These are phyloP conservation scores for Cephalotrichum gorgonifer DNA, from an alignment of 2,329 filamentous ascomycete genomes.

Conservation along the genomic window DNA sequence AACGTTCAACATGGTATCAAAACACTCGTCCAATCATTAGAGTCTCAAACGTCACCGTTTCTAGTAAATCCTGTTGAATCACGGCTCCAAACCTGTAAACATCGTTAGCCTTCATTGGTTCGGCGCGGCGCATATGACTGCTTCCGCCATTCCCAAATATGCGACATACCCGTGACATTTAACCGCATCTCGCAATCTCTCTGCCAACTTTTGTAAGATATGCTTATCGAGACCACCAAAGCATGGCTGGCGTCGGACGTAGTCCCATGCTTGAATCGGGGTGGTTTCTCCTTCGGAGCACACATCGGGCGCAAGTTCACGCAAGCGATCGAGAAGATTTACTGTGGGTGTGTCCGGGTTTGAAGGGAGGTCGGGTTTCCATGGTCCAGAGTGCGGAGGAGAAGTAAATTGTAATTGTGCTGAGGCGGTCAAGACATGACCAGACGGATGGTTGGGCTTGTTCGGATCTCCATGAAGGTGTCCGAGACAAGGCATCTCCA, in stretches of 20 bases:
- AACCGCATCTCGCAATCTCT: conserved; percentile 17
- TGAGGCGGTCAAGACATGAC: conserved; percentile 17
- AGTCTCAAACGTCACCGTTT: too few relatives aligned
- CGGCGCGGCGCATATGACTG: too few relatives aligned
- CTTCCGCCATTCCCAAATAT: too few relatives aligned
- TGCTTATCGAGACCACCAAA: conserved; percentile 19
- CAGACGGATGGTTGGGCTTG: conserved; percentile 14
- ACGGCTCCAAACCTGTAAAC: too few relatives aligned
- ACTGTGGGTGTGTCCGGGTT: conserved; percentile 9
- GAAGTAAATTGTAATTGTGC: conserved; percentile 10
- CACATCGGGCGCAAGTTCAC: conserved; percentile 14
- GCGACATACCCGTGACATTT: conserved; percentile 22
- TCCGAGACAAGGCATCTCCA: conserved; percentile 17
- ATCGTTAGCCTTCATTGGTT: too few relatives aligned
- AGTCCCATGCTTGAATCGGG: conserved; percentile 26
- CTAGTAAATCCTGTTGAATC: too few relatives aligned
- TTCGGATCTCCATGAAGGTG: conserved; percentile 15
- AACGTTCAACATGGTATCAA: too few relatives aligned
- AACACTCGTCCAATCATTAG: too few relatives aligned
- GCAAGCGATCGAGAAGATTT: conserved; percentile 13
- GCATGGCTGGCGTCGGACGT: conserved; percentile 19
- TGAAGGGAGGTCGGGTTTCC: background rate
- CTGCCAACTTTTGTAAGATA: conserved; percentile 15
- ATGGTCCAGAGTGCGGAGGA: too few relatives aligned
- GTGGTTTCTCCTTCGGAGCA: conserved; percentile 23